These are phyloP conservation scores for Yamadazyma sp. DNA, from an alignment of 805 yeast species.

Conservation along the genomic window DNA sequence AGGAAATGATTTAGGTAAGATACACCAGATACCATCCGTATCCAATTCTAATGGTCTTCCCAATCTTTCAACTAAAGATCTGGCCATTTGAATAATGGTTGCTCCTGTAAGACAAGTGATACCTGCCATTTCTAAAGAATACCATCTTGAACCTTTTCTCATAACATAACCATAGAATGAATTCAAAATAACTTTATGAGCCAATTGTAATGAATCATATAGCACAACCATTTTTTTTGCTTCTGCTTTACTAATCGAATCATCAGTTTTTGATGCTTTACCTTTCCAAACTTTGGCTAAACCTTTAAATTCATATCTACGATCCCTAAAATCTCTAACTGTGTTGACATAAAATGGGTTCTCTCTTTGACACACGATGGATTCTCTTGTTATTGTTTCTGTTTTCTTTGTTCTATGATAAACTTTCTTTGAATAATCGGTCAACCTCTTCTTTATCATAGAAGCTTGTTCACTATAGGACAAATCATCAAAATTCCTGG, in stretches of 20 bases:
- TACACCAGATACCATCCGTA: conserved; percentile 99
- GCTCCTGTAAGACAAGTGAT: conserved; percentile 98
- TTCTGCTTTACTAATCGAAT: conserved; percentile 70
- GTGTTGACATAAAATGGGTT: conserved; percentile 96
- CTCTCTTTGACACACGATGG: conserved; percentile 95
- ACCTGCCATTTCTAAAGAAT: conserved; percentile 99
- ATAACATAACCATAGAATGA: conserved; percentile 98
- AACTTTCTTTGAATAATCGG: conserved; percentile 82
- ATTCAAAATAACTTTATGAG: conserved; percentile 93
- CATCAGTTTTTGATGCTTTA: conserved; percentile 53
- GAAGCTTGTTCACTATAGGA: conserved; percentile 74
- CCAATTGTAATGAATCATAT: conserved; percentile 92
- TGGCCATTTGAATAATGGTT: conserved; percentile 95
- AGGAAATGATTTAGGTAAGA: conserved; percentile 88
- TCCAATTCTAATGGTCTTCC: conserved; percentile 96
- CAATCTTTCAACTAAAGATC: conserved; percentile 82
- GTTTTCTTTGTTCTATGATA: conserved; percentile 79
- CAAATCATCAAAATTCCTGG: conserved; percentile 70
- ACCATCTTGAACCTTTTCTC: conserved; percentile 99
- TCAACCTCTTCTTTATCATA: conserved; percentile 69
- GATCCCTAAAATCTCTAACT: conserved; percentile 89
- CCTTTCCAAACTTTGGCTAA: conserved; percentile 93
- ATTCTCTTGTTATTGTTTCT: conserved; percentile 82
- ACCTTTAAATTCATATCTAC: conserved; percentile 93
- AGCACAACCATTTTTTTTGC: conserved; percentile 91